Percentiles rank a stretch among this genome's conserved stretches.
Evolutionary conservation across 106 monocot species (phyloP).

Genomic region (Dendrobium huoshanense): DNA sequence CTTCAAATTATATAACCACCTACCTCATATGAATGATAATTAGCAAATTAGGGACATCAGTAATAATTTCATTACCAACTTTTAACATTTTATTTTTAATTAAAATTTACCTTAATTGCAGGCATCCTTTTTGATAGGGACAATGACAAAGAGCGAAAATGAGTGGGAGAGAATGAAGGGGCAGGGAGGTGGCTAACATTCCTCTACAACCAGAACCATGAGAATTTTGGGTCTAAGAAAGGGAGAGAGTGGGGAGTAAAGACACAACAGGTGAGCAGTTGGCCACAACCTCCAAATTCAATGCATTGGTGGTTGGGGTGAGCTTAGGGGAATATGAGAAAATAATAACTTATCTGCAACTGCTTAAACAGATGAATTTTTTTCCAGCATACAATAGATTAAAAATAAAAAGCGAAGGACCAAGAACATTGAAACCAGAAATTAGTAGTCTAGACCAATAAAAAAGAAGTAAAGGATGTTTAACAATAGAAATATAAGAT

Average conservation of each 20-base stretch:
- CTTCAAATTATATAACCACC: neutral
- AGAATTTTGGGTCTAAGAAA: neutral
- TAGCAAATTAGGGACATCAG: neutral
- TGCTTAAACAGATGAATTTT: neutral
- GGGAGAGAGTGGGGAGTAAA: neutral
- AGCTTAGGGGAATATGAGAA: neutral
- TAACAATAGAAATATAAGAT: neutral
- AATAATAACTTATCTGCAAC: neutral
- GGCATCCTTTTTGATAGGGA: neutral
- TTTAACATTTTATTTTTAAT: too few relatives aligned
- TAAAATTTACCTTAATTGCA: too few relatives aligned
- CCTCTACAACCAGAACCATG: neutral
- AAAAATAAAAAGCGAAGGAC: neutral
- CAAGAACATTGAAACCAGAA: neutral
- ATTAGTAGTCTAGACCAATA: neutral
- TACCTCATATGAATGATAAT: neutral
- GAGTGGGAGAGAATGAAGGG: neutral
- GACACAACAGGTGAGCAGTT: neutral
- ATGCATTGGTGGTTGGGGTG: neutral
- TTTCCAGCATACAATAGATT: neutral
- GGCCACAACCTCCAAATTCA: neutral
- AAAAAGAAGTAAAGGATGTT: neutral
- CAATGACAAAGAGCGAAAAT: neutral
- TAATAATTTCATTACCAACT: too few relatives aligned
- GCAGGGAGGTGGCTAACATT: neutral